These are phyloP conservation scores for Bjerkandera adusta DNA, from an alignment of 1,284 basidiomycete genomes.

Conservation along the genomic window DNA sequence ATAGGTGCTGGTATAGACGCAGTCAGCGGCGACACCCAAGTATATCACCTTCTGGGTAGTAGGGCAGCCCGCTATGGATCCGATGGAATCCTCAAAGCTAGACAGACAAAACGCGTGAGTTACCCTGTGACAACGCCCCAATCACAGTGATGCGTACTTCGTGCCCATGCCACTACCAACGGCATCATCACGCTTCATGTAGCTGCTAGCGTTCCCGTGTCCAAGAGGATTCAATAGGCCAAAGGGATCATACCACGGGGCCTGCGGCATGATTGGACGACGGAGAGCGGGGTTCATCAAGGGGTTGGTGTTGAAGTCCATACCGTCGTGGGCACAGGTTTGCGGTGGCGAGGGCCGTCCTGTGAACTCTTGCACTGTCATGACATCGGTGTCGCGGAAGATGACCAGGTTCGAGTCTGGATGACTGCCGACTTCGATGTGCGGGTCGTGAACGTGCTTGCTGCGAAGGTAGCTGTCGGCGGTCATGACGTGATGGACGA, in stretches of 20 bases:
- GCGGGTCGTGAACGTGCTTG: slow-evolving; percentile 59
- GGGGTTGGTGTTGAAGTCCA: slow-evolving; percentile 66
- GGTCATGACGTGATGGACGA: slow-evolving; percentile 74
- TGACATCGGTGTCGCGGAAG: slow-evolving; percentile 67
- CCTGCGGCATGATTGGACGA: slow-evolving; percentile 28
- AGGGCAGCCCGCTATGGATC: slow-evolving; percentile 72
- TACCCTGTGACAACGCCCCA: background rate
- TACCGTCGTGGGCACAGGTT: slow-evolving; percentile 67
- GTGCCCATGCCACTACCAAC: slow-evolving; percentile 47
- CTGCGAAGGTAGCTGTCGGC: slow-evolving; percentile 68
- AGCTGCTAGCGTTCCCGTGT: slow-evolving; percentile 19
- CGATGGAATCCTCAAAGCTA: slow-evolving; percentile 72
- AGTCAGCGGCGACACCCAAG: slow-evolving; percentile 89
- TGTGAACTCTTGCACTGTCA: slow-evolving; percentile 47
- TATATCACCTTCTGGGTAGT: slow-evolving; percentile 73
- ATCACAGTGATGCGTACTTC: slow-evolving; percentile 41
- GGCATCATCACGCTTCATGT: slow-evolving; percentile 55
- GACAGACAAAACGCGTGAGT: slow-evolving; percentile 10
- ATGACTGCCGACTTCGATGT: slow-evolving; percentile 37
- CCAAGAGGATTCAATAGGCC: slow-evolving; percentile 34
- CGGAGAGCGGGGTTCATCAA: slow-evolving; percentile 52
- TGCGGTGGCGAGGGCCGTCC: slow-evolving; percentile 24
- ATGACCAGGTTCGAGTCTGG: slow-evolving; percentile 60
- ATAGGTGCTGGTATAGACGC: slow-evolving; percentile 70
- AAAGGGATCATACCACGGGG: slow-evolving; percentile 42